Base-by-base conservation (phyloP, 331 rosid genomes). In the Acacia concinna region DNA sequence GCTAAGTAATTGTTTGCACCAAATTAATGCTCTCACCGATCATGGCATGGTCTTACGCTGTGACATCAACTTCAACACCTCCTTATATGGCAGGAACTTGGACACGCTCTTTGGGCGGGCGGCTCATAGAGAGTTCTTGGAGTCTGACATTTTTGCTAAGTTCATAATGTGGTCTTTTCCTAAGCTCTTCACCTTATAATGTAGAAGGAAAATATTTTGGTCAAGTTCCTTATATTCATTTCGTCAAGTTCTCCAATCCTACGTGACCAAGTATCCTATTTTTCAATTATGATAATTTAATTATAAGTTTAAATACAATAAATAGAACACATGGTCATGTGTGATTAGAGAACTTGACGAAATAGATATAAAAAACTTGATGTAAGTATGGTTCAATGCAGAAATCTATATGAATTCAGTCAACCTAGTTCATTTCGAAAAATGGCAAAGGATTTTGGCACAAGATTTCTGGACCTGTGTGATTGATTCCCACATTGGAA, bases 121-220 rank as follows among this genome's bases (percentile, higher is more conserved):
- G 18, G 98, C 98, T 73, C 98, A 94, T 66, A 90, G 92, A 2
- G 97, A 94, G 73, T 92, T 94, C 76, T 86, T 94, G 88, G 98
- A 94, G 83, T 88, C 97, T 14, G 97, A 94, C 83, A 54, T 82
- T 52, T 94, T 94, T 82, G 92, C 90, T 23, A 90, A 84, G 88
- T 94, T 94, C 89, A 83, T 94, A 66, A 84, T 92, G 89, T 92
- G 98, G 97, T 92, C 98, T 77, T 94, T 94, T 79, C 94, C 97
- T 0, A 94, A 94, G 69, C 81, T 92, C 5, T 92, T 94, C 82
- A 78, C 83, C 62, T 94, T 84, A 80, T 15, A 44, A 77, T 11
- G 40, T 23, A 31, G 38, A 32, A 30, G n/a, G n/a, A n/a, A n/a
- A n/a, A n/a, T n/a, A n/a, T n/a, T n/a, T n/a, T n/a, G n/a, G n/a